phyloP scores from a whole-genome alignment of 306 rosid genomes.

The Cucurbita ficifolia region DNA sequence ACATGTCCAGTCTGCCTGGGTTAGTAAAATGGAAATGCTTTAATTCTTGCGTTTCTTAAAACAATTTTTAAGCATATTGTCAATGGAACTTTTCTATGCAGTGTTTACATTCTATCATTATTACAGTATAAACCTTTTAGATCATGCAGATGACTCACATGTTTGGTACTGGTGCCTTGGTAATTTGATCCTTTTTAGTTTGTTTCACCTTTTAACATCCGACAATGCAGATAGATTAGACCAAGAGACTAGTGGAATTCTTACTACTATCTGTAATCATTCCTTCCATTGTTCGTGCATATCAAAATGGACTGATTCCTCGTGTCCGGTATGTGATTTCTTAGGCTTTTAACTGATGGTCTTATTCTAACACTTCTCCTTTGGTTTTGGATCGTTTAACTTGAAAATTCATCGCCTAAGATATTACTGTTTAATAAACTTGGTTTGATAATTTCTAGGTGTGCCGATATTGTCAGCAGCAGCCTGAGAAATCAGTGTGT shows the following conservation, averaged over 20 bases:
- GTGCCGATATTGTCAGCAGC: slow-evolving; percentile 93
- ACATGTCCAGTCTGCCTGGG: slow-evolving; percentile 93
- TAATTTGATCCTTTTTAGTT: not conserved
- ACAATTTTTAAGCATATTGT: not conserved
- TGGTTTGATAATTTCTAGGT: slow-evolving; percentile 31
- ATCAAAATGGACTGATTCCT: slow-evolving; percentile 90
- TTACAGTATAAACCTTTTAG: not conserved
- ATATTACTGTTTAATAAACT: not conserved
- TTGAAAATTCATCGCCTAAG: not conserved
- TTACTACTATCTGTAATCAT: slow-evolving; percentile 93
- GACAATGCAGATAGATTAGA: slow-evolving; percentile 63
- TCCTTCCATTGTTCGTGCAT: slow-evolving; percentile 93
- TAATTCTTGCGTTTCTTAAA: not conserved
- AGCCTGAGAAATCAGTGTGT: slow-evolving; percentile 83
- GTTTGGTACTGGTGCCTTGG: not conserved
- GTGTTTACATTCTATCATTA: not conserved
- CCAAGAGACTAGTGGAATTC: slow-evolving; percentile 78
- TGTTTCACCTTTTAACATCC: not conserved
- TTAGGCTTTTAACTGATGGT: not conserved
- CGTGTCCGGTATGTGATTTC: slow-evolving; percentile 75
- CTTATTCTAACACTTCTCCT: not conserved
- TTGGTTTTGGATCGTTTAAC: not conserved
- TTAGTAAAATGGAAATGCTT: not conserved
- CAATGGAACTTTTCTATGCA: not conserved
- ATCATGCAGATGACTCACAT: not conserved